Conservation (phyloP, 2,329 filamentous ascomycete species). For the Penicillium glabrum region DNA sequence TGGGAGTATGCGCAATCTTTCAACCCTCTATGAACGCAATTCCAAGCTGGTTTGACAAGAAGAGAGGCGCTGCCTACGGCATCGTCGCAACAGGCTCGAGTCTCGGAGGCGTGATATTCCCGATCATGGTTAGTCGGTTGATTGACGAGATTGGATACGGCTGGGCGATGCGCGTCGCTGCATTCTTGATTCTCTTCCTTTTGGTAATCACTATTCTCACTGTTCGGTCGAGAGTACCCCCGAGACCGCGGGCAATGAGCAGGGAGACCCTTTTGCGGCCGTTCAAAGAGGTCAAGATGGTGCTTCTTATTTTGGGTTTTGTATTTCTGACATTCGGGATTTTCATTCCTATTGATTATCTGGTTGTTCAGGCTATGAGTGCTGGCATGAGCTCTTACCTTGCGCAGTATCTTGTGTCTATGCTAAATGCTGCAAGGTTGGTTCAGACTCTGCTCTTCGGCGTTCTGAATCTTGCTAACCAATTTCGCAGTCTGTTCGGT, state of each 20-base stretch:
- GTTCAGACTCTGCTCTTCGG: neutral
- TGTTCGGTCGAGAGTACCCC: slow-evolving; percentile 46
- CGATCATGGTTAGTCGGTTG: slow-evolving; percentile 60
- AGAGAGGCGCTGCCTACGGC: slow-evolving; percentile 54
- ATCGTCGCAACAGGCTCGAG: slow-evolving; percentile 53
- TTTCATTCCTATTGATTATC: slow-evolving; percentile 27
- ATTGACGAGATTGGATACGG: slow-evolving; percentile 53
- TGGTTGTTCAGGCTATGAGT: slow-evolving; percentile 16
- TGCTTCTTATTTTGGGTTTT: slow-evolving; percentile 20
- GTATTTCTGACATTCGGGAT: slow-evolving; percentile 31
- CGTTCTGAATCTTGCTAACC: neutral
- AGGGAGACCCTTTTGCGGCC: slow-evolving; percentile 15
- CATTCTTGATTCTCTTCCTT: slow-evolving; percentile 62
- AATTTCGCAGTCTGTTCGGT: slow-evolving; percentile 22
- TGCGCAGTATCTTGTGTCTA: slow-evolving; percentile 18
- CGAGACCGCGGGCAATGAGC: slow-evolving; percentile 19
- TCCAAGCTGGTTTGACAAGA: slow-evolving; percentile 53
- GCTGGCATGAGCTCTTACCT: slow-evolving; percentile 17
- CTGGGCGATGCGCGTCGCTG: slow-evolving; percentile 57
- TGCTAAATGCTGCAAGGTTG: slow-evolving; percentile 20
- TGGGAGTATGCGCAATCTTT: slow-evolving; percentile 52
- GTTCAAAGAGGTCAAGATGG: slow-evolving; percentile 23
- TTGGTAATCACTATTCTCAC: slow-evolving; percentile 54
- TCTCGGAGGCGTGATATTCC: slow-evolving; percentile 59
- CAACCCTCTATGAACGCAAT: slow-evolving; percentile 35